Evolutionary conservation across 345 rosid genomes (phyloP), one percentile per base, ranked within the genome.

Genomic region (Excoecaria agallocha): DNA sequence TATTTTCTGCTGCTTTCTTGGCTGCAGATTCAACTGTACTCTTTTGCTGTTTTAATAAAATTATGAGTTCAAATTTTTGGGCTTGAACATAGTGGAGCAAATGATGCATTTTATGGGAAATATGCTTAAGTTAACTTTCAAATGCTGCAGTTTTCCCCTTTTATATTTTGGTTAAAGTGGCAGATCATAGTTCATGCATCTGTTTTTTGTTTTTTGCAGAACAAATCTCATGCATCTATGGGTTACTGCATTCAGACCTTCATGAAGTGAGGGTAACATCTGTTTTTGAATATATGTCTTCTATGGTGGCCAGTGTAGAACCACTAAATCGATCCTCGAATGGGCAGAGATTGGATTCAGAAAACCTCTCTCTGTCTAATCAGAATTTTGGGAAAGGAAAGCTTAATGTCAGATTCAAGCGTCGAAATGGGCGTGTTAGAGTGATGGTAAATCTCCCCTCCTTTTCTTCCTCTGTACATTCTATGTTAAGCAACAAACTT

Each of bases 361-460:
- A 83, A 76, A 85, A 51, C 55, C 54, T 86, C 62, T 80, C 88
- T 68, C 77, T 71, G 78, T 76, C 73, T 65, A 88, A 89, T 80
- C 86, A 82, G 58, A 86, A 83, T 74, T 78, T 80, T 16, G 83
- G 88, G 72, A 85, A 74, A 75, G 97, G 92, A 77, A 86, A 82
- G 83, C 81, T 93, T 51, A 86, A 85, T 79, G 89, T 83, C 66
- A 86, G 92, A 59, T 82, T 91, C 71, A 95, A 95, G 85, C 90
- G 88, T 75, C 86, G 96, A 62, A 95, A 95, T 83, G 98, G 98
- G 54, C 91, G 97, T 1, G 87, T 95, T 52, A 85, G 92, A 63
- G 80, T 85, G 68, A 84, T 87, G 98, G 98, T 91, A 75, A 70
- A 49, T 52, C 19, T 57, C 15, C 45, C 20, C 70, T 43, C 54